Conservation (phyloP, 164 flowering plant genomes). For the Kingdonia uniflora region DNA sequence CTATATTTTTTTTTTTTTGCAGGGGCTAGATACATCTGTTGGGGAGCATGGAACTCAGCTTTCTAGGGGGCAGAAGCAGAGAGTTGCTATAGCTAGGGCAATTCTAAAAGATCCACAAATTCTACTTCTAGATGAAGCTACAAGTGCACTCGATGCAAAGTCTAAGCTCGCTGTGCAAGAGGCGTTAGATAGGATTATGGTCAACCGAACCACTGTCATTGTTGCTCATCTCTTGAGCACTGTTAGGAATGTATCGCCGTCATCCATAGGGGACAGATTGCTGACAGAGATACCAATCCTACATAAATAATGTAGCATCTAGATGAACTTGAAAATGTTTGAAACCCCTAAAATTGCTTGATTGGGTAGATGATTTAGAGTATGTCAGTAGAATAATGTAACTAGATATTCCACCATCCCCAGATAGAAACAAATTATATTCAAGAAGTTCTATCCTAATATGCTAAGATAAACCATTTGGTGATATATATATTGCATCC, state of each 20-base stretch:
- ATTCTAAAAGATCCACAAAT: slow-evolving; percentile 2
- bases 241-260: slow-evolving; percentile 1
- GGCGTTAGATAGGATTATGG: slow-evolving; percentile 4
- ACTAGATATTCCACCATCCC: too few relatives aligned
- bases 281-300: neutral
- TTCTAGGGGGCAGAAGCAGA: slow-evolving; percentile 2
- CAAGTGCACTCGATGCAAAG: slow-evolving; percentile 3
- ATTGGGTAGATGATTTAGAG: too few relatives aligned
- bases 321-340: too few relatives aligned
- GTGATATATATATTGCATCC: too few relatives aligned
- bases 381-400: too few relatives aligned
- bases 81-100: slow-evolving; percentile 4
- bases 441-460: too few relatives aligned
- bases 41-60: slow-evolving; percentile 5
- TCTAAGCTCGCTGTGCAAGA: neutral
- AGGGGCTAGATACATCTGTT: slow-evolving; percentile 3
- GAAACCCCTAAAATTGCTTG: too few relatives aligned
- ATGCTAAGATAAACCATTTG: too few relatives aligned
- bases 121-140: slow-evolving; percentile 5
- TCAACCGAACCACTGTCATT: slow-evolving; percentile 1
- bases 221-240: slow-evolving; percentile 2
- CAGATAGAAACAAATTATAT: too few relatives aligned
- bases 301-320: neutral
- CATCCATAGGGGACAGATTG: neutral
- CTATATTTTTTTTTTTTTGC: too few relatives aligned